Evolutionary conservation across 2,329 filamentous ascomycete genomes (phyloP), one percentile per base, ranked within the genome.

Genomic region (Alternaria ethzedia): DNA sequence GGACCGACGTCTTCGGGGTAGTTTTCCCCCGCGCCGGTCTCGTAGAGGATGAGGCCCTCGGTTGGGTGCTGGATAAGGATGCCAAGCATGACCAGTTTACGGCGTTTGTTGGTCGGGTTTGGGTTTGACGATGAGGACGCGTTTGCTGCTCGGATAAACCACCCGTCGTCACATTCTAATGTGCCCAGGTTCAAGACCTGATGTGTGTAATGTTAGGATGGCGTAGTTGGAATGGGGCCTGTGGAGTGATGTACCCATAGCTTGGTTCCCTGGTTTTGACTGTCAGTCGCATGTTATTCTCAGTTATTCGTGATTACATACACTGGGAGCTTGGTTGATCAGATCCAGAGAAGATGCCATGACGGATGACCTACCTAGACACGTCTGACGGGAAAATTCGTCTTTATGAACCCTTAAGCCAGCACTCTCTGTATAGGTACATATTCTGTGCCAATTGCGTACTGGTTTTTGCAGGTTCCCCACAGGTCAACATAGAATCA

Each of bases 131-230:
- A 61, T 5, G 68, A 71, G 21, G 72, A 76, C 13, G 67, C 72
- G 23, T 70, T 71, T 36, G 70, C 72, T 5, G 69, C 77, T 45
- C 77, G 75, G 43, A 75, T 73, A 67, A 80, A 77, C 68, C 70
- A 80, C 8, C 75, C 76, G 64, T 79, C 74, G 59, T 80, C 77
- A 20, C 72, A 75, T 68, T 79, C 77, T 44, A 80, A 71, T 49
- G 78, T 74, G 20, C 77, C 76, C 32, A 77, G 68, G 61, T 79
- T 72, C 17, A 80, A 73, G 5, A 78, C 52, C 77, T 78, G 56
- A 52, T 36, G 49, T 7, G 8, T 23, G 30, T 36, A 4, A 13
- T 23, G 8, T 11, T 15, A 13, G 28, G 20, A 11, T 17, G 20
- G 20, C 12, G 49, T 13, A 20, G 8, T 57, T 47, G 45, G 26